These are phyloP conservation scores for Deuterostichococcus epilithicus DNA, from an alignment of 139 green algal species.

Conservation along the genomic window DNA sequence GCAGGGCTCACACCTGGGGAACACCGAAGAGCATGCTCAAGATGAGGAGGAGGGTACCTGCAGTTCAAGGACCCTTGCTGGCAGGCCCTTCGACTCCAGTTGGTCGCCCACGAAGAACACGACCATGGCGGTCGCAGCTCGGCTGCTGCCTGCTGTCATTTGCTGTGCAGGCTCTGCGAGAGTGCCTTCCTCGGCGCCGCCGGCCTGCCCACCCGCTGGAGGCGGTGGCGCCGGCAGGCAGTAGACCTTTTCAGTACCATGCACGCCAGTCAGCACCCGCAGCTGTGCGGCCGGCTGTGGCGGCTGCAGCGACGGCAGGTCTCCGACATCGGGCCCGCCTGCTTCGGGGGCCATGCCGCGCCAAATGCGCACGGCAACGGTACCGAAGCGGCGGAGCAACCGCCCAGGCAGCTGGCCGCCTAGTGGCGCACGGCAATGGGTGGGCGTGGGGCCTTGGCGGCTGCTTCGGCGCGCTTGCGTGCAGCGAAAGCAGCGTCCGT, in stretches of 20 bases:
- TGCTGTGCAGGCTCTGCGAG: too few relatives aligned
- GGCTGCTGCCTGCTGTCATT: too few relatives aligned
- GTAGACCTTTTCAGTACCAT: not conserved
- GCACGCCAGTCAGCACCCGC: not conserved
- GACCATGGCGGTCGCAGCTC: not conserved
- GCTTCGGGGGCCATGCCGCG: not conserved
- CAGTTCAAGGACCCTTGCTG: not conserved
- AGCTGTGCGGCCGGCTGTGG: not conserved
- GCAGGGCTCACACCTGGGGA: too few relatives aligned
- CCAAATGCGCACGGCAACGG: too few relatives aligned
- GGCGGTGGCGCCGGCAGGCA: not conserved
- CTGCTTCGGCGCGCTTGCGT: constrained; percentile 25
- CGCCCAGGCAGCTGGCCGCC: too few relatives aligned
- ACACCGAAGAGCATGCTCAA: too few relatives aligned
- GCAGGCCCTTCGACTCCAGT: not conserved
- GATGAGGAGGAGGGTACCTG: not conserved
- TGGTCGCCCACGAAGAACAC: constrained; percentile 32
- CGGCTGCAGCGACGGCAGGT: too few relatives aligned
- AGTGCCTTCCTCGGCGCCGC: too few relatives aligned
- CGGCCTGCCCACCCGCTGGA: too few relatives aligned
- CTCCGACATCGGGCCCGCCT: too few relatives aligned
- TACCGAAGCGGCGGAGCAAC: not conserved
- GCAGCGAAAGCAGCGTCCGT: constrained; percentile 29
- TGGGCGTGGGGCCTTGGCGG: constrained; percentile 17
- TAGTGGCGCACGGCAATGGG: constrained; percentile 29